Evolutionary conservation across 768 basidiomycete genomes (phyloP), one percentile per base, ranked within the genome.

Genomic region (Rubroboletus pulcherrimus): DNA sequence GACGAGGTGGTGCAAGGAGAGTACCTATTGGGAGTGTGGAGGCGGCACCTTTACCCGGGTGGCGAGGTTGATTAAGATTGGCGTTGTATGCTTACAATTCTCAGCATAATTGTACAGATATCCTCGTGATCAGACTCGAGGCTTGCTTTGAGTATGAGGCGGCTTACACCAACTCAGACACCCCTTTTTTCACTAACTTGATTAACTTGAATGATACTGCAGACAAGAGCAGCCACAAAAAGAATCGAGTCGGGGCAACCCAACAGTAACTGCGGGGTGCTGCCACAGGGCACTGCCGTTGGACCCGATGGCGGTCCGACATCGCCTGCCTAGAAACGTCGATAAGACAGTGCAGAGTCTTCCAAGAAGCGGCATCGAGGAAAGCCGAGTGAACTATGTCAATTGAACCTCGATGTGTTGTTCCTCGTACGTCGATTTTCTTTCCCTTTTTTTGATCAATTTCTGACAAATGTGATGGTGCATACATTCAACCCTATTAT

Each of bases 21-120:
- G 86, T 90, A 26, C 83, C 78, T 5, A 72, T 87, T n/a, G 81
- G 82, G 57, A 87, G 85, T 59, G 77, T 78, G 2, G 85, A 87
- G 53, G 86, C 86, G 5, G 82, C 82, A 5, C 69, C 76, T 7
- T 69, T 70, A 11, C 80, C 77, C 34, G 75, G 75, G 1, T 78
- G 84, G 78, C 78, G 77, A 64, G 77, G 76, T 15, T 84, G 63
- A 71, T 48, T n/a, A n/a, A n/a, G n/a, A 21, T 21, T 9, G 37
- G 52, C 12, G 14, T 51, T 60, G 19, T 69, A 54, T 55, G 50
- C 42, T 57, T 52, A 63, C 57, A 41, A 33, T 26, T 44, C 8
- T 50, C 37, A 7, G 52, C 46, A 58, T 71, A 61, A 62, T 60
- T 54, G 58, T 64, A 62, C 62, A 62, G 65, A 67, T 69, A 59